These are phyloP conservation scores for Xylaria nigripes DNA, from an alignment of 495 filamentous ascomycete genomes.

Conservation along the genomic window DNA sequence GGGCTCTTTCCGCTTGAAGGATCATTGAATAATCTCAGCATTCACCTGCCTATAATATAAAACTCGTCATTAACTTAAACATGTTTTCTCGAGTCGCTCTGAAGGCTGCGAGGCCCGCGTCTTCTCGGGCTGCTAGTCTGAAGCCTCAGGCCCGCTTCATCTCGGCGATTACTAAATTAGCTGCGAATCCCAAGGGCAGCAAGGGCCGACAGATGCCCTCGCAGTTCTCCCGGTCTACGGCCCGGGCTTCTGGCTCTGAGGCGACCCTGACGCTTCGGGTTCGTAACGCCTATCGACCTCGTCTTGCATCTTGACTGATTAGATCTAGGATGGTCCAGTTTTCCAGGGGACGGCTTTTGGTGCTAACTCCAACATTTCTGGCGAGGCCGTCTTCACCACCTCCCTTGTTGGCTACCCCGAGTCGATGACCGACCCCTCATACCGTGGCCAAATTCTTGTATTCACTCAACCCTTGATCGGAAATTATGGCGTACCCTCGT, in stretches of 20 bases:
- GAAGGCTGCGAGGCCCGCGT: constrained; percentile 42
- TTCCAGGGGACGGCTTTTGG: constrained; percentile 92
- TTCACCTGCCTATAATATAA: constrained; percentile 5
- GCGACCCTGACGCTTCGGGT: constrained; percentile 94
- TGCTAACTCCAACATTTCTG: constrained; percentile 82
- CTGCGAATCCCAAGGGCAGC: constrained; percentile 43
- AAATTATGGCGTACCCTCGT: constrained; percentile 91
- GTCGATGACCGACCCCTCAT: constrained; percentile 96
- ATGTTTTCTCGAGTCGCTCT: constrained; percentile 65
- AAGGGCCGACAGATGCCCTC: constrained; percentile 51
- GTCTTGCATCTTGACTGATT: constrained; percentile 5
- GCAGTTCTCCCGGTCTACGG: constrained; percentile 39
- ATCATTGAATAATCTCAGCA: constrained; percentile 25
- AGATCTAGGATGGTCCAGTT: constrained; percentile 66
- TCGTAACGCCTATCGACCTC: constrained; percentile 19
- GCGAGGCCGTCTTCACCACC: constrained; percentile 92
- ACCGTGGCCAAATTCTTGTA: constrained; percentile 96
- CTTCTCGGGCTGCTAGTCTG: constrained; percentile 29
- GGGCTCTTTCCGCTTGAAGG: constrained; percentile 53
- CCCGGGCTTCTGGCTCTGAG: constrained; percentile 54
- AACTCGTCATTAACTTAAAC: constrained; percentile 16
- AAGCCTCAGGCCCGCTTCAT: constrained; percentile 42
- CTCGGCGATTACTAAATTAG: constrained; percentile 41
- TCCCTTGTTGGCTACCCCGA: constrained; percentile 93
- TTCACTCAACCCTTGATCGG: constrained; percentile 99